A percentile compares a stretch with the other conserved stretches of the same genome.
Evolutionary conservation across 1,284 basidiomycete genomes (phyloP).

Genomic region (Lentinus polychrous): DNA sequence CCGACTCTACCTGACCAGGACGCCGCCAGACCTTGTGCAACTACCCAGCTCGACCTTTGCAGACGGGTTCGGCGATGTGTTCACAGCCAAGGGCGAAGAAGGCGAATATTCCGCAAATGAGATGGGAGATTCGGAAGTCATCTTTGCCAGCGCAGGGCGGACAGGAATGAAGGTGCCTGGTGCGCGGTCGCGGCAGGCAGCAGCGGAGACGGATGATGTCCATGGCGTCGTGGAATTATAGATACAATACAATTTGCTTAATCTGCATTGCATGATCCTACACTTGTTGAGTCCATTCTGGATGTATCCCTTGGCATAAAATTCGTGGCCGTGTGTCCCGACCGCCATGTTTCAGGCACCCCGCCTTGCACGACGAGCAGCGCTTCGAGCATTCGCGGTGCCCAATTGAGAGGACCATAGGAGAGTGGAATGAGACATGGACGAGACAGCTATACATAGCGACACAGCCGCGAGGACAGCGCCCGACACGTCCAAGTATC

Average conservation of each 20-base stretch:
- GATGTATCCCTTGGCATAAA: too few species aligned
- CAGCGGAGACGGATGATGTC: conserved; percentile 19
- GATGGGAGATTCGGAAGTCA: conserved; percentile 55
- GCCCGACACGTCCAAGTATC: not conserved
- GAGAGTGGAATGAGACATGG: too few species aligned
- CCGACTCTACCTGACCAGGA: conserved; percentile 72
- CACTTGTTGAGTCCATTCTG: too few species aligned
- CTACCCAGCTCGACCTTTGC: conserved; percentile 70
- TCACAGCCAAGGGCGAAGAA: conserved; percentile 28
- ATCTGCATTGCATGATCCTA: conserved; percentile 7
- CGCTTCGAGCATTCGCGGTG: too few species aligned
- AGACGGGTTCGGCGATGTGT: conserved; percentile 40
- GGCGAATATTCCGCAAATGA: conserved; percentile 44
- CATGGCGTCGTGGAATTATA: conserved; percentile 21
- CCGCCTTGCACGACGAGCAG: too few species aligned
- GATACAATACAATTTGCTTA: conserved; percentile 19
- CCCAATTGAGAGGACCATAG: too few species aligned
- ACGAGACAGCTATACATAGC: too few species aligned
- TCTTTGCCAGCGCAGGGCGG: conserved; percentile 58
- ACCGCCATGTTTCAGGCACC: too few species aligned
- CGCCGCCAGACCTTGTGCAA: conserved; percentile 57
- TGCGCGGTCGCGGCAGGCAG: conserved; percentile 14
- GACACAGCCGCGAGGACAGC: too few species aligned
- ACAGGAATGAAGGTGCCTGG: conserved; percentile 24
- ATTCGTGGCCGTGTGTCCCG: too few species aligned